Evolutionary conservation across 129 eudicot species (phyloP).

Genomic region (Lonicera japonica): DNA sequence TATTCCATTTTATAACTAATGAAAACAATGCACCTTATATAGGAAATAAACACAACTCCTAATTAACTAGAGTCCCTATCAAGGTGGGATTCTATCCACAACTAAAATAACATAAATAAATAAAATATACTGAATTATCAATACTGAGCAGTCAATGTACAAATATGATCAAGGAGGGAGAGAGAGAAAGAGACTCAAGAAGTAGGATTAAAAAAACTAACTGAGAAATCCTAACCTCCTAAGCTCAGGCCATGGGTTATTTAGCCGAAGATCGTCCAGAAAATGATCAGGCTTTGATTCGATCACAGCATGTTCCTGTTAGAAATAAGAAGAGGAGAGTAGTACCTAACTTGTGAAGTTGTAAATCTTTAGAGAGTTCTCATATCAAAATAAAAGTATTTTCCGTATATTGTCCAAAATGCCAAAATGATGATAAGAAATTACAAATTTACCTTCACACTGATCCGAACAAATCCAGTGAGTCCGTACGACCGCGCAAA

Average conservation of each 20-base stretch:
- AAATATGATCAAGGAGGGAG: too few species aligned
- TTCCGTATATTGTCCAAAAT: neutral
- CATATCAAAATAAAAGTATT: neutral
- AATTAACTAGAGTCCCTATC: too few species aligned
- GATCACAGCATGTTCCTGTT: constrained; percentile 88
- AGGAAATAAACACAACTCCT: too few species aligned
- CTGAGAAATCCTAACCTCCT: constrained; percentile 39
- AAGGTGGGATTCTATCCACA: too few species aligned
- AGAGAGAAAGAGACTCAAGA: neutral
- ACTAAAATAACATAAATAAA: too few species aligned
- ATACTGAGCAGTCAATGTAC: neutral
- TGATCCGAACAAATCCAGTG: constrained; percentile 85
- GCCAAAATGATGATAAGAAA: neutral
- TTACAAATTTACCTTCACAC: constrained; percentile 65
- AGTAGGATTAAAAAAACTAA: neutral
- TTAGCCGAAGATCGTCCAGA: constrained; percentile 88
- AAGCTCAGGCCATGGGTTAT: constrained; percentile 98
- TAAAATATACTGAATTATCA: too few species aligned
- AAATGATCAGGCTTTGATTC: constrained; percentile 98
- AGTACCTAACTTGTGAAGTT: neutral
- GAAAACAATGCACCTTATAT: too few species aligned
- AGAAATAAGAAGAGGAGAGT: constrained; percentile 5
- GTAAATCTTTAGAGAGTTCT: neutral
- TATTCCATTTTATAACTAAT: too few species aligned
- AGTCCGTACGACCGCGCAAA: constrained; percentile 97